Percentiles rank a stretch among this genome's conserved stretches.
These are phyloP conservation scores for Hordeum pubiflorum DNA, from an alignment of 202 grass and related monocot genomes.

Conservation along the genomic window DNA sequence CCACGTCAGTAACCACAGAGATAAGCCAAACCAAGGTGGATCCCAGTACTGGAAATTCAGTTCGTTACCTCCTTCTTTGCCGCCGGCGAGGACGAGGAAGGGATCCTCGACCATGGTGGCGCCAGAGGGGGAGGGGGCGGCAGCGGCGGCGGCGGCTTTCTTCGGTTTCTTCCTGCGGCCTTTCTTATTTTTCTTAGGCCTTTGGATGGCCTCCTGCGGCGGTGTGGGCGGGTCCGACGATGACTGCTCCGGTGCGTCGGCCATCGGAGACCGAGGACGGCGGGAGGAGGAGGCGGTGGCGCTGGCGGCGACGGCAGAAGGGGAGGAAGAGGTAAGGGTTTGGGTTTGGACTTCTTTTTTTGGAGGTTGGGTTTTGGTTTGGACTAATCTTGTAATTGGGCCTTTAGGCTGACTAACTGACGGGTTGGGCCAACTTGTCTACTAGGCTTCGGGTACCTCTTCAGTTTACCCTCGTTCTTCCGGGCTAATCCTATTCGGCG, in stretches of 20 bases:
- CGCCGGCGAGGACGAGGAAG: conserved; percentile 54
- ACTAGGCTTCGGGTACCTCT: too few relatives aligned
- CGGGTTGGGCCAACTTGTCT: background rate
- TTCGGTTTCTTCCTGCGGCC: conserved; percentile 15
- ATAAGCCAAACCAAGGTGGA: background rate
- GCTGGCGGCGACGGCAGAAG: background rate
- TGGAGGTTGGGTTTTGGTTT: background rate
- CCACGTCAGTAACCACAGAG: background rate
- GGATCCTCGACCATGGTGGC: conserved; percentile 46
- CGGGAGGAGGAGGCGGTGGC: background rate
- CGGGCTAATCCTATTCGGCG: too few relatives aligned
- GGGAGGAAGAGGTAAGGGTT: background rate
- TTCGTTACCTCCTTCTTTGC: conserved; percentile 70
- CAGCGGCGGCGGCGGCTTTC: background rate
- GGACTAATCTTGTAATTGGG: background rate
- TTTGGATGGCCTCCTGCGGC: background rate
- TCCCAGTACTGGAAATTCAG: background rate
- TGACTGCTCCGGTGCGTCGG: conserved; percentile 15
- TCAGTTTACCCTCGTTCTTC: too few relatives aligned
- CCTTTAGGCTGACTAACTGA: background rate
- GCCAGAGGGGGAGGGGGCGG: background rate
- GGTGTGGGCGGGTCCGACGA: conserved; percentile 10
- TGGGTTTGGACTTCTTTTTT: background rate
- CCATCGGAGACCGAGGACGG: conserved; percentile 21
- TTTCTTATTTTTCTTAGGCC: conserved; percentile 17